Evolutionary conservation across 2,329 filamentous ascomycete species (phyloP).

Genomic region (Magnaporthiopsis poae): DNA sequence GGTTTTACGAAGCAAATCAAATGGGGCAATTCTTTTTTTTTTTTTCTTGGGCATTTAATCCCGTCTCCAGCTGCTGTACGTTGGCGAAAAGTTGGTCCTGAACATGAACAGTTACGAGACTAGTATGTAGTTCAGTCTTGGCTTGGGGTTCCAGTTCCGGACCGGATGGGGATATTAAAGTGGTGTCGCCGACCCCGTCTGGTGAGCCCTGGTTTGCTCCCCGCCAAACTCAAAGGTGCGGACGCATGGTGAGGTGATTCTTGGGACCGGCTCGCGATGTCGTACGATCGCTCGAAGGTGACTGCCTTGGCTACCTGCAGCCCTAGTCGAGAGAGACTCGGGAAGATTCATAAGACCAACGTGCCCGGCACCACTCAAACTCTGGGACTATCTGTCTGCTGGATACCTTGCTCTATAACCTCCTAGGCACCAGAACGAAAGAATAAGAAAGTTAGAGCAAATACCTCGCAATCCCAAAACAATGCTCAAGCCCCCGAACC

Average conservation of each 20-base stretch:
- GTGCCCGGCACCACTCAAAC: background rate
- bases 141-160: too few relatives aligned
- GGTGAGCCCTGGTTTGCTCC: too few relatives aligned
- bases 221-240: too few relatives aligned
- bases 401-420: too few relatives aligned
- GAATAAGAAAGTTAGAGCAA: background rate
- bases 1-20: background rate
- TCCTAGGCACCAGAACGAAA: background rate
- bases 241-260: too few relatives aligned
- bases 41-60: background rate
- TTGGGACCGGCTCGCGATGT: background rate
- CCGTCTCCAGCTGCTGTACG: too few relatives aligned
- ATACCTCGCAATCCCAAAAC: background rate
- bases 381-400: background rate
- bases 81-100: too few relatives aligned
- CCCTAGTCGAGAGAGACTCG: background rate
- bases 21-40: background rate
- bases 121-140: too few relatives aligned
- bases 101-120: too few relatives aligned
- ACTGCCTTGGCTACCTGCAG: background rate
- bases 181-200: too few relatives aligned
- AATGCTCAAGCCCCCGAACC: background rate
- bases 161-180: too few relatives aligned
- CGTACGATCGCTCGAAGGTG: background rate
- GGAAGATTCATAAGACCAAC: background rate